Evolutionary conservation across 169 alveolate genomes (phyloP).

Genomic region (Cryptosporidium viatorum): DNA sequence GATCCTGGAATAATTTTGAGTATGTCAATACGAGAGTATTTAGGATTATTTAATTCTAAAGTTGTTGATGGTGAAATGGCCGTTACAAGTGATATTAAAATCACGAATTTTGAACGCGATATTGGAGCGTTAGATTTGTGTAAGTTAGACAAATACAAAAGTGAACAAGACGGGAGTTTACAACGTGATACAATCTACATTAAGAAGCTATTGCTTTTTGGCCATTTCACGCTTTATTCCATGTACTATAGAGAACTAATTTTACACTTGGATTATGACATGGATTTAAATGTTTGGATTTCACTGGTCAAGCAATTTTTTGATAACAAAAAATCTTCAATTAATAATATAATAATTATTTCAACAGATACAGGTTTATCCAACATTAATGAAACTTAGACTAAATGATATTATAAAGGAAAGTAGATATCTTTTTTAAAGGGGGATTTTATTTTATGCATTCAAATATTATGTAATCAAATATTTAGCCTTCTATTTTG

Average conservation of each 20-base stretch:
- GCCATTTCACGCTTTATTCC: conserved; percentile 19
- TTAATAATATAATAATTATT: conserved; percentile 20
- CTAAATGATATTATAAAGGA: not conserved
- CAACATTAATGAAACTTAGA: not conserved
- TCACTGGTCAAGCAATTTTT: conserved; percentile 1
- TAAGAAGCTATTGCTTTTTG: conserved; percentile 34
- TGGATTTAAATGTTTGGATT: conserved; percentile 27
- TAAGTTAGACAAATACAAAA: too few relatives aligned
- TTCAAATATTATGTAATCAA: too few relatives aligned
- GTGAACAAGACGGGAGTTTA: too few relatives aligned
- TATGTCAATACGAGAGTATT: not conserved
- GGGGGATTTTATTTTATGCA: too few relatives aligned
- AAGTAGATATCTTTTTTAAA: not conserved
- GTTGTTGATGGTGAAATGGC: not conserved
- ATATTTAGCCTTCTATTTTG: not conserved
- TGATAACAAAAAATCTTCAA: not conserved
- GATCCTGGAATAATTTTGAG: not conserved
- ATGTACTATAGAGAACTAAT: conserved; percentile 11
- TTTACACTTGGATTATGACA: conserved; percentile 10
- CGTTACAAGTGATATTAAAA: not conserved
- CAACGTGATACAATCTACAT: not conserved
- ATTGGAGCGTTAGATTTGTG: too few relatives aligned
- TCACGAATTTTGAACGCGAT: not conserved
- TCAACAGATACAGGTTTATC: not conserved
- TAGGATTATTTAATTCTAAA: not conserved